Conservation (phyloP, 2,329 filamentous ascomycete genomes). For the Venturia oleaginea region DNA sequence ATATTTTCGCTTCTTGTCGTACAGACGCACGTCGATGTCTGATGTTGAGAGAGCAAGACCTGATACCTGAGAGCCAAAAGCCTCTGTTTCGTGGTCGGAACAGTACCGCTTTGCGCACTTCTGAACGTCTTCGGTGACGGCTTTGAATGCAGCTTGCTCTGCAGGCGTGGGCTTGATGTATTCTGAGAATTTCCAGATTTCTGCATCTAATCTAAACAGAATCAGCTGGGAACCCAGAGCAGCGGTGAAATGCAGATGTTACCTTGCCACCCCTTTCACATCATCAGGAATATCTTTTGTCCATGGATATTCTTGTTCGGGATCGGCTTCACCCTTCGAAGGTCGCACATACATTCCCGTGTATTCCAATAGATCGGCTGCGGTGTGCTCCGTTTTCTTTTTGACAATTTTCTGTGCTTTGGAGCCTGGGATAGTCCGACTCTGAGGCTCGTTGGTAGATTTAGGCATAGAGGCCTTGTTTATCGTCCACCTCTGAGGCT, state of each 20-base stretch:
- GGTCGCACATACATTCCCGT: neutral
- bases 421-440: too few relatives aligned
- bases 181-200: slow-evolving; percentile 11
- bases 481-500: neutral
- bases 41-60: slow-evolving; percentile 45
- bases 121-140: neutral
- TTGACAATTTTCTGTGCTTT: neutral
- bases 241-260: neutral
- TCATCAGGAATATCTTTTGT: neutral
- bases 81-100: slow-evolving; percentile 26
- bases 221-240: neutral
- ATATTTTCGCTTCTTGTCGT: slow-evolving; percentile 15
- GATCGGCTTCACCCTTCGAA: neutral
- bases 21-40: slow-evolving; percentile 43
- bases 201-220: slow-evolving; percentile 2
- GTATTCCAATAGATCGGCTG: neutral
- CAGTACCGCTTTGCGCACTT: slow-evolving; percentile 14
- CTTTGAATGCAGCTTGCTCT: slow-evolving; percentile 4
- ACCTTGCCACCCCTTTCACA: neutral
- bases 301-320: neutral
- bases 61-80: slow-evolving; percentile 46
- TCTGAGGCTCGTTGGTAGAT: too few relatives aligned
- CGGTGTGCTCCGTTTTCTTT: neutral
- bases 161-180: slow-evolving; percentile 12
- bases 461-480: too few relatives aligned